Percentiles rank a stretch among this genome's conserved stretches.
phyloP scores from a whole-genome alignment of 176 grass and related monocot species.

The Zoysia japonica region DNA sequence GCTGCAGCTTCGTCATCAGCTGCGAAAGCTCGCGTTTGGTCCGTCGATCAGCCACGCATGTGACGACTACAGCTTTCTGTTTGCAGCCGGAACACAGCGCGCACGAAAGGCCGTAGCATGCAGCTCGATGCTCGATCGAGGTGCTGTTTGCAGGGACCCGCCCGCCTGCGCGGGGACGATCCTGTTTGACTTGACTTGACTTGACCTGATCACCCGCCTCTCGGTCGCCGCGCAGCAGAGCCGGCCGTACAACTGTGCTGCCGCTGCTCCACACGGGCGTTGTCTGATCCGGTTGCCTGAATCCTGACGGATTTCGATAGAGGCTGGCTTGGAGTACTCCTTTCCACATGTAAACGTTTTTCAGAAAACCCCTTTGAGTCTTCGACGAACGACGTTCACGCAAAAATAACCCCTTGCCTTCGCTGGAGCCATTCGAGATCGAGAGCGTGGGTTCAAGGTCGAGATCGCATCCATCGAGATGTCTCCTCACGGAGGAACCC shows the following conservation, averaged over 20 bases:
- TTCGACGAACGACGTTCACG: too few species aligned
- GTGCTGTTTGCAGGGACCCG: neutral
- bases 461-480: too few species aligned
- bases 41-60: neutral
- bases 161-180: neutral
- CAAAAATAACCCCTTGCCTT: too few species aligned
- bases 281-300: neutral
- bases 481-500: too few species aligned
- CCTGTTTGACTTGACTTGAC: slow-evolving; percentile 10
- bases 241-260: neutral
- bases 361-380: too few species aligned
- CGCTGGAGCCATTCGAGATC: too few species aligned
- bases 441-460: too few species aligned
- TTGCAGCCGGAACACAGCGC: neutral
- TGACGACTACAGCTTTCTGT: neutral
- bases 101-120: neutral
- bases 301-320: neutral
- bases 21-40: neutral
- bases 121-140: neutral
- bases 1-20: neutral
- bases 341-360: too few species aligned
- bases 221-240: neutral
- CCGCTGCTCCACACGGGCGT: neutral
- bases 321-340: too few species aligned
- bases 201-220: neutral